Conservation (phyloP, 805 yeast genomes). For the Saccharomycopsis fermentans region DNA sequence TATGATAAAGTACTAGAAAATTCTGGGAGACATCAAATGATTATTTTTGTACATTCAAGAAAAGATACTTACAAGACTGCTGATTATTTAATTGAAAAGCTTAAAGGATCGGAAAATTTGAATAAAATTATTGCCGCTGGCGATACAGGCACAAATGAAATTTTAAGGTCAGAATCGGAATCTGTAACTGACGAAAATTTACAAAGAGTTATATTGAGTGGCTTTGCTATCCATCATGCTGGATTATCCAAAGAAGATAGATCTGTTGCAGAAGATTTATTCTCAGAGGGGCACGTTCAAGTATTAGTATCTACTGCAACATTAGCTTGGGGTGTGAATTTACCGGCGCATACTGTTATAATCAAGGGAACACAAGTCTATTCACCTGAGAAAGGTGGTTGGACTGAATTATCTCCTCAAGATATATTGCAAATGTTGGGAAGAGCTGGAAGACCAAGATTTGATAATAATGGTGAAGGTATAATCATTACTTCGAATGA, state of each 20-base stretch:
- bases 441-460: constrained; percentile 94
- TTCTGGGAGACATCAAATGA: constrained; percentile 62
- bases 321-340: constrained; percentile 93
- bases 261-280: constrained; percentile 69
- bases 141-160: constrained; percentile 50
- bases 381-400: constrained; percentile 78
- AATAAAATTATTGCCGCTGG: constrained; percentile 32
- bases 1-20: constrained; percentile 65
- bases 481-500: constrained; percentile 80
- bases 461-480: constrained; percentile 89
- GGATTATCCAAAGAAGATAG: constrained; percentile 70
- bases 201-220: constrained; percentile 51
- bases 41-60: constrained; percentile 88
- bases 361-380: constrained; percentile 91
- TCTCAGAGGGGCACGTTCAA: constrained; percentile 79
- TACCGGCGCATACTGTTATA: constrained; percentile 91
- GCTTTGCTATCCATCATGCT: constrained; percentile 89
- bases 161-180: constrained; percentile 54
- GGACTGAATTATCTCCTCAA: constrained; percentile 91
- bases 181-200: constrained; percentile 42
- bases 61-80: constrained; percentile 88
- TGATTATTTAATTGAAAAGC: constrained; percentile 52
- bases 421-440: constrained; percentile 97
- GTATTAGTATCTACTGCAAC: constrained; percentile 87
- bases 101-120: constrained; percentile 44